phyloP scores from a whole-genome alignment of 1,284 basidiomycete genomes.

The Phylloboletellus chloephorus region DNA sequence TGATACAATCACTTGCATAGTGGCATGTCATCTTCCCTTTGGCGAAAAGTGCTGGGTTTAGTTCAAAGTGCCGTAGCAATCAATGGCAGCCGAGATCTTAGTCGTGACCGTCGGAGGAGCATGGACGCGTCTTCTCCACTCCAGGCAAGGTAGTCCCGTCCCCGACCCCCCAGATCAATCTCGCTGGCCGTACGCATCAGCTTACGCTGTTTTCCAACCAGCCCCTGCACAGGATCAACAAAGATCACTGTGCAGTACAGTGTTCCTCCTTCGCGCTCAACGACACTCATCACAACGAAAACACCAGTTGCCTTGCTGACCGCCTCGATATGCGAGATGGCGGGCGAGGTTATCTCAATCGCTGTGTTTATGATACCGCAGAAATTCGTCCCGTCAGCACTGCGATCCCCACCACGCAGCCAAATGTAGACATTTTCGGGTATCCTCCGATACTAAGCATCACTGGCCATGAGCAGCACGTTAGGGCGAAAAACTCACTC shows the following conservation, averaged over 20 bases:
- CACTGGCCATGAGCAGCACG: not conserved
- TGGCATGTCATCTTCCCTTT: constrained; percentile 77
- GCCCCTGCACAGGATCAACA: constrained; percentile 52
- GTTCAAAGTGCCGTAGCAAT: not conserved
- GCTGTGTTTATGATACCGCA: constrained; percentile 53
- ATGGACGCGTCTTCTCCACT: constrained; percentile 33
- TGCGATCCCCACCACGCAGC: constrained; percentile 49
- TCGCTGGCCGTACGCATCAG: constrained; percentile 67
- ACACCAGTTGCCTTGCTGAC: constrained; percentile 47
- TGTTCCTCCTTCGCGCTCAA: constrained; percentile 62
- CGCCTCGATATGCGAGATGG: constrained; percentile 45
- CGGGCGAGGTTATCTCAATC: constrained; percentile 52
- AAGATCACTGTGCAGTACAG: constrained; percentile 69
- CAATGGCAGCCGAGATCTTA: constrained; percentile 58
- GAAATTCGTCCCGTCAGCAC: constrained; percentile 52
- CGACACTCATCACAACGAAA: constrained; percentile 65
- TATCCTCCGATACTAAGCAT: constrained; percentile 56
- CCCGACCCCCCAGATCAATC: constrained; percentile 66
- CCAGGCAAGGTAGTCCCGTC: constrained; percentile 48
- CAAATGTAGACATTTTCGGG: constrained; percentile 59
- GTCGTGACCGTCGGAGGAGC: constrained; percentile 33
- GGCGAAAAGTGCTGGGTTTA: not conserved
- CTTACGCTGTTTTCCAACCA: constrained; percentile 67
- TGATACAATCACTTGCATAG: constrained; percentile 39
- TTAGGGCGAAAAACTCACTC: constrained; percentile 26